Percentiles rank a stretch among this genome's conserved stretches.
These are phyloP conservation scores for Durio zibethinus DNA, from an alignment of 345 rosid species.

Conservation along the genomic window DNA sequence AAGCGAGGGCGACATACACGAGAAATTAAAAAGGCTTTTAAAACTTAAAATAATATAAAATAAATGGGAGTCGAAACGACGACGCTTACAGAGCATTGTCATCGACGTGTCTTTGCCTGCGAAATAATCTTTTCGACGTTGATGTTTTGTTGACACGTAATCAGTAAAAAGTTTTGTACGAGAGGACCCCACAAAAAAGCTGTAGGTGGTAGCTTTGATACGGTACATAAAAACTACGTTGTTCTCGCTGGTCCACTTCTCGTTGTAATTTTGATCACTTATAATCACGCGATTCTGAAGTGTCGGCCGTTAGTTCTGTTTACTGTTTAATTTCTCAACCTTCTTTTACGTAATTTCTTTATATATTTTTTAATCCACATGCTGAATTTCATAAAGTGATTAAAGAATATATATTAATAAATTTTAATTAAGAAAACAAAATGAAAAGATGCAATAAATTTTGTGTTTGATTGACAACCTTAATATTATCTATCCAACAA, in stretches of 20 bases:
- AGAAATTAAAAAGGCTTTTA: not conserved
- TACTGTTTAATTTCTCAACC: not conserved
- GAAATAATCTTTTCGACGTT: not conserved
- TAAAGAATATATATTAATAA: no score
- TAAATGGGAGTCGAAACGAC: not conserved
- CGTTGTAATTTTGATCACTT: not conserved
- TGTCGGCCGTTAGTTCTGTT: not conserved
- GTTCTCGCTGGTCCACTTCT: not conserved
- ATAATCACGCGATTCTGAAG: not conserved
- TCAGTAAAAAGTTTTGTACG: not conserved
- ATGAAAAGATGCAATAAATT: no score
- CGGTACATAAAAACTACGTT: not conserved
- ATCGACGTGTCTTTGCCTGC: not conserved
- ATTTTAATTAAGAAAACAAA: no score
- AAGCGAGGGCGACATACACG: not conserved
- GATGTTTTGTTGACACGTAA: slow-evolving; percentile 10
- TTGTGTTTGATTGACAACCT: no score
- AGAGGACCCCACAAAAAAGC: not conserved
- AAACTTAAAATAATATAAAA: not conserved
- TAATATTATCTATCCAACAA: no score
- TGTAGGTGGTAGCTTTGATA: not conserved
- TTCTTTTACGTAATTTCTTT: no score
- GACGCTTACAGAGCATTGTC: not conserved
- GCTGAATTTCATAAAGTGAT: no score
- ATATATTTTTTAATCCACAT: no score